phyloP scores from a whole-genome alignment of 805 yeast species.

The Nematodospora valgi region DNA sequence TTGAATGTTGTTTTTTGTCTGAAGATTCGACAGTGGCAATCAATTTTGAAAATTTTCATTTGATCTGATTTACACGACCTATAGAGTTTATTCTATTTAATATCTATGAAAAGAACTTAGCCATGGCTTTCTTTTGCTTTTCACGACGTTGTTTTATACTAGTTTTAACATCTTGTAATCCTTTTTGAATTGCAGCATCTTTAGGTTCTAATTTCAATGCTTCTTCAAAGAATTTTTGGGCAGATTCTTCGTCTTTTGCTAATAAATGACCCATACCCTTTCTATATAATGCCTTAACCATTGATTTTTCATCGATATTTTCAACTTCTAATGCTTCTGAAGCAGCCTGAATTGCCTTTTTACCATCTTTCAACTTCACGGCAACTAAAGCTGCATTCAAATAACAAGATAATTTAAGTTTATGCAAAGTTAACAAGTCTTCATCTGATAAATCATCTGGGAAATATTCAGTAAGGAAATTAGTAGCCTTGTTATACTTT shows the following conservation, averaged over 20 bases:
- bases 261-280: slow-evolving; percentile 72
- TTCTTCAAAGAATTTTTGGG: slow-evolving; percentile 59
- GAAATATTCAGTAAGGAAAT: slow-evolving; percentile 66
- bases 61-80: not conserved
- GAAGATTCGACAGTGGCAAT: too few species aligned
- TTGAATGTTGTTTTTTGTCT: too few species aligned
- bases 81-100: not conserved
- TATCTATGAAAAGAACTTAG: slow-evolving; percentile 68
- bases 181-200: slow-evolving; percentile 69
- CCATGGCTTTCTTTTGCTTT: slow-evolving; percentile 70
- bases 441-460: slow-evolving; percentile 65
- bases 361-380: slow-evolving; percentile 56
- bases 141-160: slow-evolving; percentile 52
- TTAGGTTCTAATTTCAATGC: slow-evolving; percentile 65
- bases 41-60: slow-evolving; percentile 1
- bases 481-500: slow-evolving; percentile 72
- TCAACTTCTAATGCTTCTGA: slow-evolving; percentile 64
- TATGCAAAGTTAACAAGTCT: slow-evolving; percentile 46
- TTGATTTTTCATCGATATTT: slow-evolving; percentile 57
- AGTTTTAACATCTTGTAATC: slow-evolving; percentile 56
- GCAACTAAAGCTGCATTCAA: slow-evolving; percentile 76
- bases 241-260: slow-evolving; percentile 66
- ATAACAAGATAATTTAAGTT: slow-evolving; percentile 59
- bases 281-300: slow-evolving; percentile 84
- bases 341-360: slow-evolving; percentile 56